Evolutionary conservation across 2,329 filamentous ascomycete genomes (phyloP).

Genomic region (Diaporthe longicolla): DNA sequence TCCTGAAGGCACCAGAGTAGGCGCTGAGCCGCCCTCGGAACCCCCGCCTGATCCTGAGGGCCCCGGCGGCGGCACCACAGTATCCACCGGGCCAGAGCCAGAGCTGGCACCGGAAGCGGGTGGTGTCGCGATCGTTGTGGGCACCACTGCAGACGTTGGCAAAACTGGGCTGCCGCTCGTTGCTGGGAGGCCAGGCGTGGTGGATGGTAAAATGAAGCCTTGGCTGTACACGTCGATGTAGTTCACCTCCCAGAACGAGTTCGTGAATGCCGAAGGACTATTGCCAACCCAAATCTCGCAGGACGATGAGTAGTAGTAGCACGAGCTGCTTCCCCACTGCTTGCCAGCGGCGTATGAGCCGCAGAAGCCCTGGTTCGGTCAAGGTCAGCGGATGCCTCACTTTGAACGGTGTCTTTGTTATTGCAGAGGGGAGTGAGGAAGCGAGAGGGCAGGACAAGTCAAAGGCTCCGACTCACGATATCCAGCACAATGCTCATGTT

Average conservation of each 20-base stretch:
- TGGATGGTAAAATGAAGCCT: background rate
- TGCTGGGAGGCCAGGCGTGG: constrained; percentile 1
- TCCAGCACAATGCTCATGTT: constrained; percentile 81
- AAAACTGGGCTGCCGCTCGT: background rate
- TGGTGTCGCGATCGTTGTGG: constrained; percentile 4
- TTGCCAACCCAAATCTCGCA: constrained; percentile 63
- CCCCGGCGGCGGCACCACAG: background rate
- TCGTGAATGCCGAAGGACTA: constrained; percentile 59
- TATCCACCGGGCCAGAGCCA: background rate
- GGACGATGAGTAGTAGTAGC: constrained; percentile 57
- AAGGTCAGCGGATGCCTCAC: background rate
- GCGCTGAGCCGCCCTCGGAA: too few relatives aligned
- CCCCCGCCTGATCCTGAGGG: background rate
- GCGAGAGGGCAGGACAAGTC: background rate
- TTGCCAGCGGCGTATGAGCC: constrained; percentile 77
- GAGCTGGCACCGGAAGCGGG: background rate
- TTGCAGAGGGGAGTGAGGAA: background rate
- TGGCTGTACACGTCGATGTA: constrained; percentile 64
- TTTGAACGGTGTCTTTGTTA: too few relatives aligned
- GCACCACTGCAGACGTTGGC: background rate
- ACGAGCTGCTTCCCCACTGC: constrained; percentile 59
- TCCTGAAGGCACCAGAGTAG: background rate
- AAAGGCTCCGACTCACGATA: constrained; percentile 58
- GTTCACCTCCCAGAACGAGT: constrained; percentile 66
- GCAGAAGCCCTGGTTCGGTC: constrained; percentile 72